Base-by-base conservation (phyloP, 75 land plant genomes). In the Picea glauca region DNA sequence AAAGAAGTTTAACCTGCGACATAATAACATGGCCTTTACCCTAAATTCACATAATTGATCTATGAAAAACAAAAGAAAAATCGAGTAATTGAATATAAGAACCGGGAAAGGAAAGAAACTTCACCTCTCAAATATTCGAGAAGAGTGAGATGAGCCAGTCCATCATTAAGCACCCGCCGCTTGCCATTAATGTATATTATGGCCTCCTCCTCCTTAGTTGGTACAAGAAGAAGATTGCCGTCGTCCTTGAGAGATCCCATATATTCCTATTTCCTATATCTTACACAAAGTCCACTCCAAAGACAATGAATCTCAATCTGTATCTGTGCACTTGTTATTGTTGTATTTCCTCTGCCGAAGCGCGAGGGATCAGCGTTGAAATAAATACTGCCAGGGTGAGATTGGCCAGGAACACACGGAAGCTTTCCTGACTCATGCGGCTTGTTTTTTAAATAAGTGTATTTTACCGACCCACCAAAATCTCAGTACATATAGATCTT, bases 61-160 rank as follows among this genome's bases (percentile, higher is more conserved):
- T 33, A 15, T 70, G 30, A 8, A 26, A 14, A n/a, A 14, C 33
- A 73, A 76, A 76, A n/a, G n/a, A 56, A 4, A n/a, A 67, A 14
- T 32, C 21, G 54, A 74, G 12, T 70, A 74, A 20, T 38, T 14
- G 17, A 13, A 32, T 33, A 31, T 5, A 58, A 46, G 32, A 81
- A 60, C 20, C 59, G 56, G 74, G 33, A 54, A 46, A 46, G 35
- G 18, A 31, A 46, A 58, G 23, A 14, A 0, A 46, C 18, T 43
- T 17, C 33, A 94, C 99, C 97, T 88, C 99, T 81, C 43, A 96
- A 87, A 78, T 90, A 96, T 79, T 96, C 94, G 26, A 96, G 91
- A n/a, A 96, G 93, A 59, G 99, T 92, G 17, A 84, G 58, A 62
- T 96, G 97, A 57, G 99, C 99, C 33, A 88, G 74, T 43, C 91